Percentiles rank a stretch among this genome's conserved stretches.
Conservation (phyloP, 2,329 filamentous ascomycete species). For the Emmonsiellopsis sp. region DNA sequence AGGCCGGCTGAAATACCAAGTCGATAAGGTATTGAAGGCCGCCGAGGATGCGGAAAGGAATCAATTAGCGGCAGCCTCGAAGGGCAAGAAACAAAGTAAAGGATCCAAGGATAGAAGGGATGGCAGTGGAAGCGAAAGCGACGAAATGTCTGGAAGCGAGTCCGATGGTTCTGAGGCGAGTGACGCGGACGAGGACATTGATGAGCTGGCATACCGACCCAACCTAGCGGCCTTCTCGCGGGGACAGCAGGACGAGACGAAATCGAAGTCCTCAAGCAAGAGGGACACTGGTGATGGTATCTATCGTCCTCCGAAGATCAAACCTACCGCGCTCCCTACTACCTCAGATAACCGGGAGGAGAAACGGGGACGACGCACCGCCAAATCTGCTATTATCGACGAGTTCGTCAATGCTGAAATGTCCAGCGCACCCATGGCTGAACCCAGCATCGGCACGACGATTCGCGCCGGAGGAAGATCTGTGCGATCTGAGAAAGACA, state of each 20-base stretch:
- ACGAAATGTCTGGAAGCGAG: slow-evolving; percentile 21
- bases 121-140: slow-evolving; percentile 26
- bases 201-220: slow-evolving; percentile 54
- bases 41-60: slow-evolving; percentile 48
- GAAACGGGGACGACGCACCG: slow-evolving; percentile 51
- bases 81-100: slow-evolving; percentile 21
- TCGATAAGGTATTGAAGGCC: slow-evolving; percentile 85
- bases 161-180: slow-evolving; percentile 18
- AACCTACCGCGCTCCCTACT: slow-evolving; percentile 69
- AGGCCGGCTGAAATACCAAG: slow-evolving; percentile 83
- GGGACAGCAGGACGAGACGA: slow-evolving; percentile 25
- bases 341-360: slow-evolving; percentile 50
- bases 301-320: slow-evolving; percentile 82
- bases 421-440: slow-evolving; percentile 66
- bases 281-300: slow-evolving; percentile 51
- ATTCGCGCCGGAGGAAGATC: slow-evolving; percentile 70
- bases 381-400: slow-evolving; percentile 76
- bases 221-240: slow-evolving; percentile 43
- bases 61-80: slow-evolving; percentile 19
- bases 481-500: slow-evolving; percentile 66
- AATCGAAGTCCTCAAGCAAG: slow-evolving; percentile 15
- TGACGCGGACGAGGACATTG: slow-evolving; percentile 33
- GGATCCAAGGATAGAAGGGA: slow-evolving; percentile 21
- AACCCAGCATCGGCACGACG: slow-evolving; percentile 86
- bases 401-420: slow-evolving; percentile 85